Base-by-base conservation (phyloP, 169 alveolate species). In the Blepharisma undulans region DNA sequence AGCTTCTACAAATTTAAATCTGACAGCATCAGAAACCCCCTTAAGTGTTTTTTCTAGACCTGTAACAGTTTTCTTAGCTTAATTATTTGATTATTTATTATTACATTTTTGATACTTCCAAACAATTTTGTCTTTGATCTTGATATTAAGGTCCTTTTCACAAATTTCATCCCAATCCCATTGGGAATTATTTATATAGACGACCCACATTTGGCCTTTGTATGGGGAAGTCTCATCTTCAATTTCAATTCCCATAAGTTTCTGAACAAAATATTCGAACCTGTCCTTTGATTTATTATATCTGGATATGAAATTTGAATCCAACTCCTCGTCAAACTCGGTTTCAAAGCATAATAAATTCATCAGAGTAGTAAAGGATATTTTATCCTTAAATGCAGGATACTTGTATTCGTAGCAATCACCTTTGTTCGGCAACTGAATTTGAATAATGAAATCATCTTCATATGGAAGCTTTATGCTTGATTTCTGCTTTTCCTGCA, bases 231-330 rank as follows among this genome's bases (percentile, higher is more conserved):
- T 72, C 72, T 86, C 90, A 72, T 86, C 72, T 59, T 82, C 32
- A 25, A 66, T 86, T 19, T 27, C 80, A 72, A 71, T 72, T 19
- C 90, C 90, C 25, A 21, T 21, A 60, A 86, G 90, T 86, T 36
- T 60, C n/a, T 86, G 82, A 27, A 86, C 90, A 27, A 19, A 72
- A 36, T 86, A 86, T 21, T 60, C 27, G 72, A 25, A 86, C 12
- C 61, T 29, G 30, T 86, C 82, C 10, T 86, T 32, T 22, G 25
- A 21, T 7, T 27, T 29, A 32, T 86, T 34, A 71, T 86, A 86
- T n/a, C 61, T 33, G 25, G 90, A 66, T 61, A 86, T 86, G 36
- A 86, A 86, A 71, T 86, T 86, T 21, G 76, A 82, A 71, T 86
- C 82, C 10, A 86, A n/a, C 66, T 86, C 29, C 8, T 19, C 27